Evolutionary conservation across 768 basidiomycete species (phyloP), one percentile per base, ranked within the genome.

Genomic region (Agrocybe praecox): DNA sequence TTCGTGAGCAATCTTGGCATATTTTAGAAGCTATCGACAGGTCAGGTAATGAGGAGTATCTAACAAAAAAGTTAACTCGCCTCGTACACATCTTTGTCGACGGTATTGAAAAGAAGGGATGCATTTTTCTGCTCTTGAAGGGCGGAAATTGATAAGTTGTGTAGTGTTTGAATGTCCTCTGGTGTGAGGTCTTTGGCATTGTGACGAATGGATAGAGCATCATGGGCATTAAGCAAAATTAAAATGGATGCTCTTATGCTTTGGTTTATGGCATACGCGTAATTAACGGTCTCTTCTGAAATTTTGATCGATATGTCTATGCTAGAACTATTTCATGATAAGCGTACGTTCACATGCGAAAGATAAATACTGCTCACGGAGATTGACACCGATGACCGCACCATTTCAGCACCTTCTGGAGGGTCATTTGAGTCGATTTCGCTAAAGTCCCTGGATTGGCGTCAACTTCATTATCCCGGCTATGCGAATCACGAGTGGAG

Each of bases 331-430:
- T n/a, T 14, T 5, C 6, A n/a, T 12, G 21, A 46, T 33, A 11
- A 19, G 24, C 2, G 26, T 14, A 24, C 23, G 42, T 17, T 44
- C 33, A n/a, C 18, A 29, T 47, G 21, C 2, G 19, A 42, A 26
- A 26, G 47, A 12, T 33, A 21, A 33, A 17, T 4, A 18, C 32
- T 19, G 32, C 49, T 34, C 33, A 56, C 55, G 55, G 49, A 56
- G 55, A 56, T 29, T 56, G 49, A 36, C 32, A 18, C 6, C 22
- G 26, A n/a, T 56, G 55, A 11, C 12, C 44, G 19, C 40, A 43
- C 55, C 55, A 56, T 29, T 29, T 43, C 6, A 43, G 48, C 17
- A 56, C 49, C 48, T 49, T 49, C 24, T 56, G 55, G 7, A 56
- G 42, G 4, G 55, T 23, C 42, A 50, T 9, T 46, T 56, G 48